Conservation (phyloP, 2,329 filamentous ascomycete species). For the Xylariomycetidae sp. region DNA sequence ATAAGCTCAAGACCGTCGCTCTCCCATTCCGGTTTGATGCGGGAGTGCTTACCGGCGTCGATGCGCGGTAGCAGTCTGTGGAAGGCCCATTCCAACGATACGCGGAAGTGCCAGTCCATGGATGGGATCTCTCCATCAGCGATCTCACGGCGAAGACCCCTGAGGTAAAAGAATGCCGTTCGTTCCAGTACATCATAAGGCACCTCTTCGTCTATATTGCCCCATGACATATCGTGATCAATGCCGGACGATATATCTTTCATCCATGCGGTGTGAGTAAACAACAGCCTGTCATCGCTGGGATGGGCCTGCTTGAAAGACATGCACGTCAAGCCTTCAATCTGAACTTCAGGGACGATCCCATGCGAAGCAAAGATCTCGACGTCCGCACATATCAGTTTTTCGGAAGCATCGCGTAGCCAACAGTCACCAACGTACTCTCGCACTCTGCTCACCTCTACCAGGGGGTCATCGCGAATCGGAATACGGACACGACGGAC, state of each 20-base stretch:
- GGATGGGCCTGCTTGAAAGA: background rate
- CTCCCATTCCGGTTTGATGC: background rate
- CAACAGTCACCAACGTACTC: too few relatives aligned
- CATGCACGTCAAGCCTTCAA: background rate
- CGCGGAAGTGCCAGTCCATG: background rate
- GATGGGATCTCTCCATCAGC: background rate
- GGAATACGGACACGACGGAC: background rate
- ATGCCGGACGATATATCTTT: background rate
- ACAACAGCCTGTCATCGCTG: background rate
- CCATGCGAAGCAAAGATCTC: background rate
- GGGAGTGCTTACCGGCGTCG: background rate
- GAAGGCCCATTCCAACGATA: background rate
- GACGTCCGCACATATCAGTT: background rate
- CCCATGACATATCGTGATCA: background rate
- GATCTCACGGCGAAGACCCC: background rate
- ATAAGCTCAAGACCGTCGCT: background rate
- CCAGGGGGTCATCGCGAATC: too few relatives aligned
- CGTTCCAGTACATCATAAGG: background rate
- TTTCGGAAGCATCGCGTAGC: background rate
- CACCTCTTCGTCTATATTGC: background rate
- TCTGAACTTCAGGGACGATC: background rate
- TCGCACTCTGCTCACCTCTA: too few relatives aligned
- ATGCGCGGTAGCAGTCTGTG: background rate
- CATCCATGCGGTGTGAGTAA: background rate
- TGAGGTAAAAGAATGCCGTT: background rate